phyloP scores from a whole-genome alignment of 2,329 filamentous ascomycete species.

The Aspergillus pseudoglaucus region DNA sequence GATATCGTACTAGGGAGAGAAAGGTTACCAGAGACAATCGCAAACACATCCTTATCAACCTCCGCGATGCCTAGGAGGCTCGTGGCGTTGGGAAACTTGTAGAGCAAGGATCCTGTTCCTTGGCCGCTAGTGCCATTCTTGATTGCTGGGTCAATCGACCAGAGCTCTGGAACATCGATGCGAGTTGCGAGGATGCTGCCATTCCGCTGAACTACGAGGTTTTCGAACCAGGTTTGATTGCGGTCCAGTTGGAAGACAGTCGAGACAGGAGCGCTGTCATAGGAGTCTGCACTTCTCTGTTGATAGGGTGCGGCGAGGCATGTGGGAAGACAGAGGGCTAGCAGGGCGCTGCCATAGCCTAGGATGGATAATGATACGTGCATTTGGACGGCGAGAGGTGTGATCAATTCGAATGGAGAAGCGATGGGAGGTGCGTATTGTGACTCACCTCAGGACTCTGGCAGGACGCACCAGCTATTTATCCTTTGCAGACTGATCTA shows the following conservation, averaged over 20 bases:
- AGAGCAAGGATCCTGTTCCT: neutral
- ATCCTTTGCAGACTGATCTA: too few species aligned
- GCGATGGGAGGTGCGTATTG: too few species aligned
- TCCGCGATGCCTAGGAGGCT: slow-evolving; percentile 3
- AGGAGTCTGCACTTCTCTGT: too few species aligned
- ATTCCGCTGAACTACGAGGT: slow-evolving; percentile 2
- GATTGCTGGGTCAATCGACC: slow-evolving; percentile 2
- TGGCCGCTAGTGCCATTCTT: neutral
- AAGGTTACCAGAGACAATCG: neutral
- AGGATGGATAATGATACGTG: too few species aligned
- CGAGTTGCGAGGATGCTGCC: slow-evolving; percentile 3
- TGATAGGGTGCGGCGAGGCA: too few species aligned
- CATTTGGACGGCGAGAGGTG: too few species aligned
- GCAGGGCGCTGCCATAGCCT: too few species aligned
- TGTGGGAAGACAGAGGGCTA: too few species aligned
- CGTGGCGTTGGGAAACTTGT: slow-evolving; percentile 4
- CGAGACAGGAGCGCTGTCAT: neutral
- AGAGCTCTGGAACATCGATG: slow-evolving; percentile 6
- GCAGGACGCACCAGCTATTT: too few species aligned
- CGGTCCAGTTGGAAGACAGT: slow-evolving; percentile 2
- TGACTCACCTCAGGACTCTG: too few species aligned
- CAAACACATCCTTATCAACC: neutral
- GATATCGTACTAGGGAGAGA: neutral
- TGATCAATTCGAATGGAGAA: too few species aligned
- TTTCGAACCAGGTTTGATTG: slow-evolving; percentile 8